Evolutionary conservation across 2,329 filamentous ascomycete genomes (phyloP).

Genomic region (Sclerotinia spermophila): DNA sequence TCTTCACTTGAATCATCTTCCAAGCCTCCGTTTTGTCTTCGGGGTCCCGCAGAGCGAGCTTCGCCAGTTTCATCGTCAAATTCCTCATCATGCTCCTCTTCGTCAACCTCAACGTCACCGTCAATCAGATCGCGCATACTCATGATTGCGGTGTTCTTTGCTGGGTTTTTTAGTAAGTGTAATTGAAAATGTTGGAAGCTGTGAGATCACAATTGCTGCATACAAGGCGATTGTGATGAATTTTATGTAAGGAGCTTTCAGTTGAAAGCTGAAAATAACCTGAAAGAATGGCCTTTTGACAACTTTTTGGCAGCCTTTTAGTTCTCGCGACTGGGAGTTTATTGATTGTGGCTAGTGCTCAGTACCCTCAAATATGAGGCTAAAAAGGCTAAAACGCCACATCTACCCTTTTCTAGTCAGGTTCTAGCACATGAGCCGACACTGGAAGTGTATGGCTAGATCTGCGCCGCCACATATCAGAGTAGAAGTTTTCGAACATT

Average conservation of each 20-base stretch:
- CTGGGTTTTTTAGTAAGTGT: constrained; percentile 7
- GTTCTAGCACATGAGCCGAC: not conserved
- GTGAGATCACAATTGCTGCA: not conserved
- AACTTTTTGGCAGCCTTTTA: constrained; percentile 19
- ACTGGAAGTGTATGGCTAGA: not conserved
- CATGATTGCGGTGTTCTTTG: constrained; percentile 45
- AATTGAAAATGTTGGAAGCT: not conserved
- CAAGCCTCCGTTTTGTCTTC: constrained; percentile 41
- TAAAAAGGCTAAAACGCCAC: not conserved
- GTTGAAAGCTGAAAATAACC: constrained; percentile 7
- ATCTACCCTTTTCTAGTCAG: not conserved
- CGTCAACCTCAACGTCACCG: constrained; percentile 80
- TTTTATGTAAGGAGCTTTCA: not conserved
- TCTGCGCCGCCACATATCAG: not conserved
- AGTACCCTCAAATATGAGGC: not conserved
- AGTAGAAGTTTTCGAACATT: not conserved
- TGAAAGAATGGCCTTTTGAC: constrained; percentile 3
- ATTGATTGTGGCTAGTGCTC: constrained; percentile 6
- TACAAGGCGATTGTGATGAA: not conserved
- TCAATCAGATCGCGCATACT: constrained; percentile 78
- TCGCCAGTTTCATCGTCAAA: constrained; percentile 74
- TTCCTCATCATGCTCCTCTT: constrained; percentile 78
- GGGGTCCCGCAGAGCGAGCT: constrained; percentile 39
- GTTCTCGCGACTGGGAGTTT: constrained; percentile 16
- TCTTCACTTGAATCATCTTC: constrained; percentile 85